Conservation (phyloP, 179 eudicot genomes). For the Drosera spatulata region DNA sequence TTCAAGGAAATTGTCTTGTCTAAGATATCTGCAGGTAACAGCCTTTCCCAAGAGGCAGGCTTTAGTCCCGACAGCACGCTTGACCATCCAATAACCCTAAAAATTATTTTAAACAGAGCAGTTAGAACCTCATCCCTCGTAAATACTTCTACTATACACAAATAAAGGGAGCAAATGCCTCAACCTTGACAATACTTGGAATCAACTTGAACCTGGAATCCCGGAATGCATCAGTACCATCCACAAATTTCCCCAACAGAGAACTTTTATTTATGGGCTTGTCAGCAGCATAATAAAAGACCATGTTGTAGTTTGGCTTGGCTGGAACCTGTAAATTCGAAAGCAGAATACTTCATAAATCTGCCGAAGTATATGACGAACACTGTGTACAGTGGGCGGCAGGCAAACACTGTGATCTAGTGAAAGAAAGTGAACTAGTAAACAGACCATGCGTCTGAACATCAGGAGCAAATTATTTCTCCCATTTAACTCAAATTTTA, state of each 20-base stretch:
- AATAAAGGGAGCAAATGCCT: not conserved
- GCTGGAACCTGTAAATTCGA: slow-evolving; percentile 62
- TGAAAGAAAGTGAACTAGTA: no score
- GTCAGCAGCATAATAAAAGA: slow-evolving; percentile 88
- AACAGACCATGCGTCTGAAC: no score
- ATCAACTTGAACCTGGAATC: slow-evolving; percentile 91
- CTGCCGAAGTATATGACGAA: no score
- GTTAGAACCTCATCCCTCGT: slow-evolving; percentile 3
- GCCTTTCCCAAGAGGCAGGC: slow-evolving; percentile 96
- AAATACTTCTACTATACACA: not conserved
- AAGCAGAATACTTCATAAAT: not conserved
- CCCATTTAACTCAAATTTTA: no score
- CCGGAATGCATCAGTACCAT: slow-evolving; percentile 79
- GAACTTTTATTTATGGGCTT: slow-evolving; percentile 66
- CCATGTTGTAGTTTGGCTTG: slow-evolving; percentile 87
- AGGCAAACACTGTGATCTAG: no score
- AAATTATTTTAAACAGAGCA: slow-evolving; percentile 1
- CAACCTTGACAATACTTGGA: slow-evolving; percentile 93
- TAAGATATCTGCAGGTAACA: slow-evolving; percentile 84
- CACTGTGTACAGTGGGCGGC: no score
- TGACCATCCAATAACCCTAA: slow-evolving; percentile 99
- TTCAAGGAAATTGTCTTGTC: slow-evolving; percentile 94
- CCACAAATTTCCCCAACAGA: slow-evolving; percentile 63
- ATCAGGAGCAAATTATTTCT: no score
- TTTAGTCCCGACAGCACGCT: slow-evolving; percentile 96